phyloP scores from a whole-genome alignment of 148 eudicot species.

The Chenopodium berlandieri region DNA sequence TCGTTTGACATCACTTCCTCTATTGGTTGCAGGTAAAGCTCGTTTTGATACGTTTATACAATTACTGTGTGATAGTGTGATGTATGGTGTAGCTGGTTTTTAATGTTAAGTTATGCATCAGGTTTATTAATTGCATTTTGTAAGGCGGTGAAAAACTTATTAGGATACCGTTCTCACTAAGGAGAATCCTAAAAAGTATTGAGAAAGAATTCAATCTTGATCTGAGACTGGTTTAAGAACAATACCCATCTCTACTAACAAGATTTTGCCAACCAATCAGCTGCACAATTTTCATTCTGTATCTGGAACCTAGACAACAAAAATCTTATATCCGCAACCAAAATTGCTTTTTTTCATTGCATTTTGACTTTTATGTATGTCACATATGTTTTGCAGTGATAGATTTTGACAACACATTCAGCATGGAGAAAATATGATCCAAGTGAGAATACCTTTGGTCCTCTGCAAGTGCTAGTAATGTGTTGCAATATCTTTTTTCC shows the following conservation, averaged over 20 bases:
- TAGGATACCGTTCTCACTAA: too few relatives aligned
- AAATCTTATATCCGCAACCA: not conserved
- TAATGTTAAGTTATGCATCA: not conserved
- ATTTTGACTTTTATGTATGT: not conserved
- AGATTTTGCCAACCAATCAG: too few relatives aligned
- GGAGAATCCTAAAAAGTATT: not conserved
- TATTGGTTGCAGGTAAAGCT: slow-evolving; percentile 59
- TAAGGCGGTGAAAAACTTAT: too few relatives aligned
- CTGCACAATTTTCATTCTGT: not conserved
- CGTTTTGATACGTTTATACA: slow-evolving; percentile 6
- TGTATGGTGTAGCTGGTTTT: not conserved
- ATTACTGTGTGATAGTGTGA: not conserved
- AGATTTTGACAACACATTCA: slow-evolving; percentile 67
- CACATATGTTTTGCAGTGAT: slow-evolving; percentile 43
- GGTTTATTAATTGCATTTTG: too few relatives aligned
- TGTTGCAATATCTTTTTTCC: not conserved
- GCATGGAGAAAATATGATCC: slow-evolving; percentile 76
- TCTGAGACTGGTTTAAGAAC: not conserved
- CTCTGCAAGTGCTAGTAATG: not conserved
- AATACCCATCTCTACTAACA: not conserved
- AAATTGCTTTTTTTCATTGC: not conserved
- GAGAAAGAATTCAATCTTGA: not conserved
- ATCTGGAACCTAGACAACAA: too few relatives aligned
- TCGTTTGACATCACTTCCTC: slow-evolving; percentile 55
- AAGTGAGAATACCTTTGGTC: slow-evolving; percentile 35